These are phyloP conservation scores for Lasiodiplodia gonubiensis DNA, from an alignment of 2,329 filamentous ascomycete genomes.

Conservation along the genomic window DNA sequence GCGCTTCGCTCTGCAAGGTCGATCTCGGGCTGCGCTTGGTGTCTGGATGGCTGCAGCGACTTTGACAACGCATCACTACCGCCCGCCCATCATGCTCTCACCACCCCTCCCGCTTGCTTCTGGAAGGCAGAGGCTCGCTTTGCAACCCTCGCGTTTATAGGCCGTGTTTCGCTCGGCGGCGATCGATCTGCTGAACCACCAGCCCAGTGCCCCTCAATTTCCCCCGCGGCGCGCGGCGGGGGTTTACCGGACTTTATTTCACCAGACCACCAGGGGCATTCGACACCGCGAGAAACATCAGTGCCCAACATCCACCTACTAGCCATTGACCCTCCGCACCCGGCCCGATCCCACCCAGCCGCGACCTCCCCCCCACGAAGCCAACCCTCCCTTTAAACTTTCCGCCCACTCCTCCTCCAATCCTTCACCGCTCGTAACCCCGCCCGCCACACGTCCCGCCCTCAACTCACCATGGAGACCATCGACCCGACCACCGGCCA, in stretches of 20 bases:
- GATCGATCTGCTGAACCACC: slow-evolving; percentile 15
- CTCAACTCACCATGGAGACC: slow-evolving; percentile 58
- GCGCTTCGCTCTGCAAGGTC: slow-evolving; percentile 9
- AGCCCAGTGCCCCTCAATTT: neutral
- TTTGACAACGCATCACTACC: slow-evolving; percentile 25
- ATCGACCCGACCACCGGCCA: slow-evolving; percentile 74
- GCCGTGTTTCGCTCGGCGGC: neutral
- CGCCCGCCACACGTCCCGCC: neutral
- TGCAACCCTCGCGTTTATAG: slow-evolving; percentile 19
- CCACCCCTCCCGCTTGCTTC: slow-evolving; percentile 14
- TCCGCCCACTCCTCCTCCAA: neutral
- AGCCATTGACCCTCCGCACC: slow-evolving; percentile 16
- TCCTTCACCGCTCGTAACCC: slow-evolving; percentile 4
- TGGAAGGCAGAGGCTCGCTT: slow-evolving; percentile 9
- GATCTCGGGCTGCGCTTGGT: slow-evolving; percentile 16
- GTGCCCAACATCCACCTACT: slow-evolving; percentile 6
- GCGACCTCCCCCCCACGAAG: neutral
- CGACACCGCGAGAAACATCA: neutral
- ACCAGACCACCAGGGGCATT: neutral
- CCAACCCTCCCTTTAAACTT: slow-evolving; percentile 10
- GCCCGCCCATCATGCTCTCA: slow-evolving; percentile 8
- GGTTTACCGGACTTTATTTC: slow-evolving; percentile 11
- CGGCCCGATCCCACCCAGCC: neutral
- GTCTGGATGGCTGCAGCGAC: neutral
- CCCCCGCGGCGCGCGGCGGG: slow-evolving; percentile 9